Conservation (phyloP, 768 basidiomycete genomes). For the Phaeolepiota aurea region DNA sequence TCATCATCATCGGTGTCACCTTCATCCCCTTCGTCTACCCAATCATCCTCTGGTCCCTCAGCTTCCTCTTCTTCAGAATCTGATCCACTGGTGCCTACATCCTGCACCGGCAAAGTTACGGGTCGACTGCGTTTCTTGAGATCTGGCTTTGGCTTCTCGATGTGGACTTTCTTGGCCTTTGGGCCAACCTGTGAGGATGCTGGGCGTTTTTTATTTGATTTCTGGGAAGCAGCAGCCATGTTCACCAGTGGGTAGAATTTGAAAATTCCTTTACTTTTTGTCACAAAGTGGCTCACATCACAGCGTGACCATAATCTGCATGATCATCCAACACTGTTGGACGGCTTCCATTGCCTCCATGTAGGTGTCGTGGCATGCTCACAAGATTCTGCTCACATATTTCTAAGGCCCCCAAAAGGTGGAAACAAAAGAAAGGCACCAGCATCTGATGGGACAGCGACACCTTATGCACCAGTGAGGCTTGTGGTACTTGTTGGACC, state of each 20-base stretch:
- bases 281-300: background rate
- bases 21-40: slow-evolving; percentile 18
- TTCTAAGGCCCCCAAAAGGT: slow-evolving; percentile 33
- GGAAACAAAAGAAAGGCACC: slow-evolving; percentile 28
- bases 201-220: slow-evolving; percentile 41
- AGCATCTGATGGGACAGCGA: slow-evolving; percentile 35
- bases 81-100: slow-evolving; percentile 19
- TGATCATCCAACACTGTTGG: background rate
- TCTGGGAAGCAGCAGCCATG: slow-evolving; percentile 35
- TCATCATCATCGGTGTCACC: slow-evolving; percentile 27
- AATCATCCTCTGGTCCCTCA: slow-evolving; percentile 27
- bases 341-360: background rate
- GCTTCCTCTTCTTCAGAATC: slow-evolving; percentile 32
- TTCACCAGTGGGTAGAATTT: no score
- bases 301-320: background rate
- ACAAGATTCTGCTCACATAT: background rate
- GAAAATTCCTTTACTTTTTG: no score
- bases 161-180: slow-evolving; percentile 43
- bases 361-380: background rate
- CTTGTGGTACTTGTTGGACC: background rate
- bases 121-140: slow-evolving; percentile 51
- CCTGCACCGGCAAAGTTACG: slow-evolving; percentile 31
- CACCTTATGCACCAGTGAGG: slow-evolving; percentile 33
- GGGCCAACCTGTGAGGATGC: slow-evolving; percentile 38
- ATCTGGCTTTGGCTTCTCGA: slow-evolving; percentile 26